phyloP scores from a whole-genome alignment of 495 filamentous ascomycete genomes.

The Penicillium herquei region DNA sequence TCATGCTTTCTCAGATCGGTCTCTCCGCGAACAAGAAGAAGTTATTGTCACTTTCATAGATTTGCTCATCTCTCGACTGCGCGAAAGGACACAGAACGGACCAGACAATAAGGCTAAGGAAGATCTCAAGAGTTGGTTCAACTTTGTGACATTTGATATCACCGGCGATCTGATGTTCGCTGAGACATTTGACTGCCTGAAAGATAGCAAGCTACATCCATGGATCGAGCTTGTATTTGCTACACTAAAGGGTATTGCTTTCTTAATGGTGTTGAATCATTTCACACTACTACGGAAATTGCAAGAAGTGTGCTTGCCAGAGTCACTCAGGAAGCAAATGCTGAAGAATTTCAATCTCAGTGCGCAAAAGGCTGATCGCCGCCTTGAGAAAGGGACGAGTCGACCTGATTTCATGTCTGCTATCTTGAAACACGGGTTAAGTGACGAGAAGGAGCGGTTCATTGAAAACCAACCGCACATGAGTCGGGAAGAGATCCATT shows the following conservation, averaged over 20 bases:
- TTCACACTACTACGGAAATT: neutral
- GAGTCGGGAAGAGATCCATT: neutral
- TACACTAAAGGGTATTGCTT: neutral
- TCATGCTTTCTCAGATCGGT: neutral
- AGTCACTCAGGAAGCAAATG: neutral
- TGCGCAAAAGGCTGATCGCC: neutral
- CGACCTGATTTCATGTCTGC: neutral
- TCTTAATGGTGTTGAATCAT: neutral
- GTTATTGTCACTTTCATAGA: neutral
- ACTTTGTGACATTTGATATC: neutral
- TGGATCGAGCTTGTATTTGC: neutral
- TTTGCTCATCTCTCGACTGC: neutral
- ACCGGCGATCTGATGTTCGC: constrained; percentile 1
- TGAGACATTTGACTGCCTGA: neutral
- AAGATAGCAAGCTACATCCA: neutral
- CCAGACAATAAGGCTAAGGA: neutral
- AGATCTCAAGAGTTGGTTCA: neutral
- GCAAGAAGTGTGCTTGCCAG: neutral
- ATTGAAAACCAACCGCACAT: neutral
- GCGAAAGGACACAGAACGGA: neutral
- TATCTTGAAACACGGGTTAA: neutral
- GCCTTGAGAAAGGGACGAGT: neutral
- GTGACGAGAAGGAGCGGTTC: neutral
- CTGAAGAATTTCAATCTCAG: neutral
- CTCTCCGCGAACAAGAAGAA: neutral